Base-by-base conservation (phyloP, 2,329 filamentous ascomycete species). In the Diaporthe caulivora region DNA sequence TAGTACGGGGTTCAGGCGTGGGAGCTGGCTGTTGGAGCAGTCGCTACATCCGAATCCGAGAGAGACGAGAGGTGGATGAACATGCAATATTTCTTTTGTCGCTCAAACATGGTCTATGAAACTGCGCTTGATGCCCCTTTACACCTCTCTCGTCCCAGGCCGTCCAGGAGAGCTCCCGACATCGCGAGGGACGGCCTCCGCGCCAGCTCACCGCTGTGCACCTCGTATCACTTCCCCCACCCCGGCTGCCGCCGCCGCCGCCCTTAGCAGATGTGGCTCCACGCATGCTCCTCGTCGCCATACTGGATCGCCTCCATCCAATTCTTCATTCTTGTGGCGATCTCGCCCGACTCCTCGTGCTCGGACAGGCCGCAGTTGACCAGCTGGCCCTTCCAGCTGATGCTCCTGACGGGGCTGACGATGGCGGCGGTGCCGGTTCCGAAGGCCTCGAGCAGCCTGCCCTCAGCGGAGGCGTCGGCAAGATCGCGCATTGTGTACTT, bases 281-380 rank as follows among this genome's bases (percentile, higher is more conserved):
- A 99, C 77, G 92, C 89, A 82, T 98, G 95, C 82, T 94, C 90
- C 84, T 96, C 93, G 77, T 98, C 95, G 76, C 97, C 97, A 82
- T 98, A 98, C 86, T 98, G 96, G 78, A 97, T 95, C 37, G 87
- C 92, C 86, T 97, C 95, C 76, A 99, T 98, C 97, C 97, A 99
- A 79, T 93, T 90, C 91, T 98, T 97, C 92, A 99, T 95, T 83
- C 90, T 90, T 79, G 91, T 85, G 13, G 97, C 93, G 79, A 98
- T 88, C 80, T 95, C 93, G 55, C 97, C 97, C 15, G 95, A 95
- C 86, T 99, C 96, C 83, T 97, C 90, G 62, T 91, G 87, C 78
- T 94, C 91, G 81, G 90, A 90, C 77, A 99, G 85, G 4, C 95
- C 96, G 82, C 97, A 98, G 79, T 94, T 89, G 37, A 99, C 92